Base-by-base conservation (phyloP, 2,329 filamentous ascomycete species). In the Canariomyces notabilis region DNA sequence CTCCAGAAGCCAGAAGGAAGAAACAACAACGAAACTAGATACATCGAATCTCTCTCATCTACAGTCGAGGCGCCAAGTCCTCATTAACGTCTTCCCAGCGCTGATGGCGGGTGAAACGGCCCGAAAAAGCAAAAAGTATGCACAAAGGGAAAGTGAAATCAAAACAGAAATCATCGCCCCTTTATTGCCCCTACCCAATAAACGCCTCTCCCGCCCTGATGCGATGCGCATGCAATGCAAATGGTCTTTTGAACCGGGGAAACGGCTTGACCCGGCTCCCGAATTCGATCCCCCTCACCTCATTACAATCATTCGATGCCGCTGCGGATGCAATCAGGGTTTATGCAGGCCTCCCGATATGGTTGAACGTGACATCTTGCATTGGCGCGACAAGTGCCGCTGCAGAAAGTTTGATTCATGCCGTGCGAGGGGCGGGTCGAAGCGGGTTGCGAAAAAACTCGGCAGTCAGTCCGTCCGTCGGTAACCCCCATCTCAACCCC, bases 211-310 rank as follows among this genome's bases (percentile, higher is more conserved):
- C 42, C 37, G 22, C 15, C 6, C 20, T 23, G 20, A 39, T 39
- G 37, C 34, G 35, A 46, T 51, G 48, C 48, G 42, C 38, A 44
- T 44, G 43, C 39, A 43, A 50, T 46, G 40, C 39, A 50, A 50
- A 46, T 41, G 31, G 35, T 40, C 18, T 23, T 29, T 9, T 21
- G 26, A 11, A 9, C 15, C n/a, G 18, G 20, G 35, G 18, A 48
- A 43, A 33, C 8, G 35, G 26, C 21, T 31, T 29, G 37, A 21
- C n/a, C 37, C 22, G 5, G 22, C 14, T 26, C 20, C 37, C 40
- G 21, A 33, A 20, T 12, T 29, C 26, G 7, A 11, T 29, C 26
- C 4, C 4, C 26, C 14, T 12, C 26, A 6, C 22, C 26, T 9
- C 26, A 29, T 9, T 38, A n/a, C 7, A 37, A 41, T 37, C 32